Conservation (phyloP, 2,329 filamentous ascomycete genomes). For the Penicillium sp. region DNA sequence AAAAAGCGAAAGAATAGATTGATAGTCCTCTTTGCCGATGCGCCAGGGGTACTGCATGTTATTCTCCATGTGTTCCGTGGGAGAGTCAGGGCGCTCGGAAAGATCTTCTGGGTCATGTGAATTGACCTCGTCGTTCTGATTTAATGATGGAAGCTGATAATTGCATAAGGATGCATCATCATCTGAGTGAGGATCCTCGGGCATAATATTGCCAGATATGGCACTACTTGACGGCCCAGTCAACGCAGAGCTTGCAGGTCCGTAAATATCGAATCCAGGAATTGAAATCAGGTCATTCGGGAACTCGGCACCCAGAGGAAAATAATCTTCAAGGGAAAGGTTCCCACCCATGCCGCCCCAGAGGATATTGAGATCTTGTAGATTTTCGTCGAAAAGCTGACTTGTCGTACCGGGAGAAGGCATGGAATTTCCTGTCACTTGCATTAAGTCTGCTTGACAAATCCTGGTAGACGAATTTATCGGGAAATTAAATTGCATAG, state of each 20-base stretch:
- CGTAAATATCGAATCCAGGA: neutral
- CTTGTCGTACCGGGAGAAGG: neutral
- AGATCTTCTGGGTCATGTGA: neutral
- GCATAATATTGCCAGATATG: neutral
- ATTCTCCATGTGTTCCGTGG: neutral
- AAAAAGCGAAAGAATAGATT: neutral
- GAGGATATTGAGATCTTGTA: neutral
- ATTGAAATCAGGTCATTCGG: neutral
- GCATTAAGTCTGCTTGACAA: neutral
- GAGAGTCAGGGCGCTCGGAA: neutral
- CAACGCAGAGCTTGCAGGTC: neutral
- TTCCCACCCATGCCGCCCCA: neutral
- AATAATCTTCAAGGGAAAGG: neutral
- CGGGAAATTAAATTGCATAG: neutral
- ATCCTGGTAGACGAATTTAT: neutral
- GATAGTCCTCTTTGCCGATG: neutral
- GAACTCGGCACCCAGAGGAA: neutral
- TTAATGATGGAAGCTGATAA: neutral
- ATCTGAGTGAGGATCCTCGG: neutral
- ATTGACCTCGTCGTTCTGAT: neutral
- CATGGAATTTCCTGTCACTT: neutral
- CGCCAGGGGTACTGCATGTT: neutral
- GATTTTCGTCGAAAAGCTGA: neutral
- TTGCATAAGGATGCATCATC: neutral
- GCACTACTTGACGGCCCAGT: neutral